Percentiles rank a stretch among this genome's conserved stretches.
These are phyloP conservation scores for Alternaria gaisen DNA, from an alignment of 2,329 filamentous ascomycete species.

Conservation along the genomic window DNA sequence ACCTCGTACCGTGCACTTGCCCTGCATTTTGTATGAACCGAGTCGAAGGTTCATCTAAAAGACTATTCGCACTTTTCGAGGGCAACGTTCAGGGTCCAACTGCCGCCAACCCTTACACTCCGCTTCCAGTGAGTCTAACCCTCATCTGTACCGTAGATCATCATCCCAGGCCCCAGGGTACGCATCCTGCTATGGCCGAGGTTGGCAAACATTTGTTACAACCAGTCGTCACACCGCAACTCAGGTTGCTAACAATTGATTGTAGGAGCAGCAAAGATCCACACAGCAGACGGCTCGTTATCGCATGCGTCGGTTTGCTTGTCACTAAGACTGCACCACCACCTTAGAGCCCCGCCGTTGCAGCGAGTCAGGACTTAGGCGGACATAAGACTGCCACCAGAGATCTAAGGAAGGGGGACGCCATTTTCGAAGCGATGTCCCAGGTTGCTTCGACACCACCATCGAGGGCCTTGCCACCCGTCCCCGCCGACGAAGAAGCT, in stretches of 20 bases:
- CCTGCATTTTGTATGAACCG: slow-evolving; percentile 1
- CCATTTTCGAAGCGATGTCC: slow-evolving; percentile 37
- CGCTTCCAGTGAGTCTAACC: slow-evolving; percentile 27
- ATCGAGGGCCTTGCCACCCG: slow-evolving; percentile 36
- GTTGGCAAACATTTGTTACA: slow-evolving; percentile 12
- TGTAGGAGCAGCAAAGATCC: neutral
- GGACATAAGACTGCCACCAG: slow-evolving; percentile 18
- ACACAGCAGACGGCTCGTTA: slow-evolving; percentile 5
- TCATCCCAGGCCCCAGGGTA: slow-evolving; percentile 32
- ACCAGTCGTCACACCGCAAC: slow-evolving; percentile 23
- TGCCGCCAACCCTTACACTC: slow-evolving; percentile 15
- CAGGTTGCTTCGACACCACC: slow-evolving; percentile 34
- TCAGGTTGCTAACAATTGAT: slow-evolving; percentile 22
- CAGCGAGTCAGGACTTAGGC: slow-evolving; percentile 27
- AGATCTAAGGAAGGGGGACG: slow-evolving; percentile 9
- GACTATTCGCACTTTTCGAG: neutral
- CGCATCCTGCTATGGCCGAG: slow-evolving; percentile 22
- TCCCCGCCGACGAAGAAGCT: slow-evolving; percentile 31
- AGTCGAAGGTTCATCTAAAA: neutral
- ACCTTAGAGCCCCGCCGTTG: slow-evolving; percentile 20
- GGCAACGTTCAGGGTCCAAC: slow-evolving; percentile 10
- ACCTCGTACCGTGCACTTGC: slow-evolving; percentile 20
- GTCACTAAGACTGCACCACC: slow-evolving; percentile 11
- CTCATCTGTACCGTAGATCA: slow-evolving; percentile 21
- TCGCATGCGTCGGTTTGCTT: slow-evolving; percentile 5